These are phyloP conservation scores for Saccharomycopsis crataegensis DNA, from an alignment of 1,139 yeast species.

Conservation along the genomic window DNA sequence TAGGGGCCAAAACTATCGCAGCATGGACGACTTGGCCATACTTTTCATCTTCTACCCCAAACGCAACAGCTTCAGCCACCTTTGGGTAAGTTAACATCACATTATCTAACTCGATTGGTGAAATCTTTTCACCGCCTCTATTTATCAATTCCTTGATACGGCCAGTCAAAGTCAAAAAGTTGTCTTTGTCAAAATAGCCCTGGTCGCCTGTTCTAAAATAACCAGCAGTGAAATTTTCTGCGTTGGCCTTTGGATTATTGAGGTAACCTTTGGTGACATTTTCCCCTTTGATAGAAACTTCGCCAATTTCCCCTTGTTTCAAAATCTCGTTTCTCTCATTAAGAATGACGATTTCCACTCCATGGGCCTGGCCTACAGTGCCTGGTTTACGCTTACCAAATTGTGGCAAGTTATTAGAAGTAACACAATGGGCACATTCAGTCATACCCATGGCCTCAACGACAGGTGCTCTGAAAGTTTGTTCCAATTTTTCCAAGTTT, in stretches of 20 bases:
- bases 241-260: constrained; percentile 60
- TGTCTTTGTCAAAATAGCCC: constrained; percentile 52
- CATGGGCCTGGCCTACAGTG: constrained; percentile 65
- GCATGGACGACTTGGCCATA: constrained; percentile 65
- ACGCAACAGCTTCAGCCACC: constrained; percentile 59
- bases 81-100: constrained; percentile 47
- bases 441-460: constrained; percentile 76
- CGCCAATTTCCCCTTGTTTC: constrained; percentile 49
- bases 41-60: constrained; percentile 54
- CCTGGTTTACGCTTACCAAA: constrained; percentile 52
- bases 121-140: constrained; percentile 65
- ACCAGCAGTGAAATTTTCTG: constrained; percentile 51
- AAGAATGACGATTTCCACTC: constrained; percentile 51
- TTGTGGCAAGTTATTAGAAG: constrained; percentile 59
- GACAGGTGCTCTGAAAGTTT: constrained; percentile 53
- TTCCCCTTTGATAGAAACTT: constrained; percentile 55
- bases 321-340: constrained; percentile 36
- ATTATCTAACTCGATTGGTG: constrained; percentile 59
- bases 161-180: constrained; percentile 53
- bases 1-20: constrained; percentile 48
- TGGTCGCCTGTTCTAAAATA: constrained; percentile 72
- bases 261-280: constrained; percentile 67
- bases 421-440: constrained; percentile 67
- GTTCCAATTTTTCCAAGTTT: constrained; percentile 48
- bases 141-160: constrained; percentile 61